Evolutionary conservation across 768 basidiomycete species (phyloP).

Genomic region (Scleroderma bovista): DNA sequence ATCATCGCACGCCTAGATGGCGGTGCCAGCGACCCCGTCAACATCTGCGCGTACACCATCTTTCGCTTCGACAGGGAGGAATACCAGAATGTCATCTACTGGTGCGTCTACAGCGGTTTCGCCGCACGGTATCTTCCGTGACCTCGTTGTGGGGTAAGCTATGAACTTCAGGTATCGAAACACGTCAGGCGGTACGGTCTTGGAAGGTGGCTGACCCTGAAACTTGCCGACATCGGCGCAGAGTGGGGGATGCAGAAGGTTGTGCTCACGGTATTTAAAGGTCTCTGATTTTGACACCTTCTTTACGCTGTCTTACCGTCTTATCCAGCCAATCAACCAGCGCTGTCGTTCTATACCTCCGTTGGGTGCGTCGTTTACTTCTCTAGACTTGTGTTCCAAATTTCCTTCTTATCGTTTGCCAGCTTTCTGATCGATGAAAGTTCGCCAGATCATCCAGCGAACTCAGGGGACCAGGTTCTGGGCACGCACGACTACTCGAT

Average conservation of each 20-base stretch:
- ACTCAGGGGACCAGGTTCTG: constrained; percentile 23
- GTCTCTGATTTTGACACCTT: constrained; percentile 33
- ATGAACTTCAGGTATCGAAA: constrained; percentile 65
- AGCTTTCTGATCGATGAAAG: constrained; percentile 52
- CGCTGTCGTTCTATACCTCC: constrained; percentile 46
- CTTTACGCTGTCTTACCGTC: constrained; percentile 5
- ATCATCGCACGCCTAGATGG: constrained; percentile 35
- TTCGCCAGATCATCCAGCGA: constrained; percentile 41
- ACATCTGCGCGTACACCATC: constrained; percentile 39
- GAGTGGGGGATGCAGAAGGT: constrained; percentile 60
- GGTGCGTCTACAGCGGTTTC: constrained; percentile 37
- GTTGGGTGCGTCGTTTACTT: constrained; percentile 45
- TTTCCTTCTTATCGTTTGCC: background rate
- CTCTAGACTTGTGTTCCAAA: background rate
- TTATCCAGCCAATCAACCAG: constrained; percentile 41
- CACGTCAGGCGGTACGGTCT: constrained; percentile 46
- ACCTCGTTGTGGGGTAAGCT: constrained; percentile 39
- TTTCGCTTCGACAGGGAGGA: constrained; percentile 76
- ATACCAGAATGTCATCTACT: constrained; percentile 58
- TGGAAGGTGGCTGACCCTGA: constrained; percentile 49
- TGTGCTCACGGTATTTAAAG: constrained; percentile 71
- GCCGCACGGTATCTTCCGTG: background rate
- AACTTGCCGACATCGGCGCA: constrained; percentile 44
- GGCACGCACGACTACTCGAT: constrained; percentile 36
- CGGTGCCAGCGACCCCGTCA: constrained; percentile 20